A percentile compares a stretch with the other conserved stretches of the same genome.
These are phyloP conservation scores for Ceratobasidium sp. DNA, from an alignment of 1,284 basidiomycete genomes.

Conservation along the genomic window DNA sequence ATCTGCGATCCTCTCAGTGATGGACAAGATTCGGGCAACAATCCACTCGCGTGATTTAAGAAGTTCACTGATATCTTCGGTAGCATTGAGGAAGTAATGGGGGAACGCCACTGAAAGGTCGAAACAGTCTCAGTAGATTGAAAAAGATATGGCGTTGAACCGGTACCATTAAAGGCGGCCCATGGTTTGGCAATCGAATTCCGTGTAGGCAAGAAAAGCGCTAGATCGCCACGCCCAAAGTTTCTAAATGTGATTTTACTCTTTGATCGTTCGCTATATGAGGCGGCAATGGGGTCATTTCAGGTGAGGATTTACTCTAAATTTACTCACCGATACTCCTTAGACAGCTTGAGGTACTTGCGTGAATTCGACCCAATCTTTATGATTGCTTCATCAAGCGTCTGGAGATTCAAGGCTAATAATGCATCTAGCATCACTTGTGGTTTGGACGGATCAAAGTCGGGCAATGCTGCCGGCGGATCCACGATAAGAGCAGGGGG, in stretches of 20 bases:
- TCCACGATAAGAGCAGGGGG: conserved; percentile 15
- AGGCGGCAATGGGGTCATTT: background rate
- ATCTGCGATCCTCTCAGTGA: conserved; percentile 86
- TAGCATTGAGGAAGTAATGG: conserved; percentile 94
- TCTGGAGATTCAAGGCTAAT: conserved; percentile 80
- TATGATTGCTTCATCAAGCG: conserved; percentile 81
- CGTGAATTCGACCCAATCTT: conserved; percentile 87
- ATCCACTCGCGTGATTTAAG: conserved; percentile 91
- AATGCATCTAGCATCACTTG: conserved; percentile 72
- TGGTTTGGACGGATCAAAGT: conserved; percentile 76
- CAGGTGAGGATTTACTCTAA: background rate
- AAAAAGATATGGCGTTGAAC: background rate
- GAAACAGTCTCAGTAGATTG: background rate
- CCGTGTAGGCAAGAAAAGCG: conserved; percentile 93
- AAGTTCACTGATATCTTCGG: conserved; percentile 84
- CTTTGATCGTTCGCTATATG: conserved; percentile 74
- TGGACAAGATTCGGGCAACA: conserved; percentile 89
- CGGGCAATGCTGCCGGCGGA: conserved; percentile 12
- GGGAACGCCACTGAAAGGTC: conserved; percentile 82
- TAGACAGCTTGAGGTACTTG: conserved; percentile 97
- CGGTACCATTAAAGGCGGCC: conserved; percentile 92
- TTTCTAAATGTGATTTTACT: conserved; percentile 95
- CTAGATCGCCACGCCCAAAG: conserved; percentile 92
- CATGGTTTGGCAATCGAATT: conserved; percentile 92
- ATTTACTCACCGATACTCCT: conserved; percentile 71